Evolutionary conservation across 306 rosid species (phyloP).

Genomic region (Neltuma alba): DNA sequence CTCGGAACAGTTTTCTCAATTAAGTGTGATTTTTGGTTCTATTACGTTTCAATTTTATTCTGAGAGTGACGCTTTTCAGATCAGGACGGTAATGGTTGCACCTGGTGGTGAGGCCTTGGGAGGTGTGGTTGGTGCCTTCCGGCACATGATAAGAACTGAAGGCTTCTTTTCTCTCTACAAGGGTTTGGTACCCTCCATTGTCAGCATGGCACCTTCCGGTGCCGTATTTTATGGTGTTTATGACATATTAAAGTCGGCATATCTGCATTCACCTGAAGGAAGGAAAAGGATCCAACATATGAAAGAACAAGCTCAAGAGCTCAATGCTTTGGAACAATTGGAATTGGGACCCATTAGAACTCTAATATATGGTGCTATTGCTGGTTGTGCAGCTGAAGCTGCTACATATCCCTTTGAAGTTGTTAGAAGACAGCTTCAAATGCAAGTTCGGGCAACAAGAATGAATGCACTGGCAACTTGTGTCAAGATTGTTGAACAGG

Average conservation of each 20-base stretch:
- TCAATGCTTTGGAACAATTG: conserved; percentile 83
- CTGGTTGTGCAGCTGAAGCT: conserved; percentile 97
- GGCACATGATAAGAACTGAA: conserved; percentile 85
- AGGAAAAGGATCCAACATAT: conserved; percentile 69
- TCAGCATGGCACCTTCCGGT: conserved; percentile 98
- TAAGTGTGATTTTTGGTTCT: neutral
- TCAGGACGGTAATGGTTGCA: conserved; percentile 93
- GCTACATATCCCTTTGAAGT: conserved; percentile 96
- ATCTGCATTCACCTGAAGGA: conserved; percentile 88
- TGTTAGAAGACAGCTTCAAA: conserved; percentile 89
- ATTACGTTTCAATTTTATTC: conserved; percentile 22
- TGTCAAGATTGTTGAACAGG: conserved; percentile 74
- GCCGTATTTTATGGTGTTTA: conserved; percentile 95
- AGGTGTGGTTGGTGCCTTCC: conserved; percentile 84
- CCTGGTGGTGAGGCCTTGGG: conserved; percentile 97
- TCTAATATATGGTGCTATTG: conserved; percentile 83
- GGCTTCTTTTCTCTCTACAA: conserved; percentile 91
- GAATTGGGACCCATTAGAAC: conserved; percentile 90
- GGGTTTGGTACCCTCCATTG: conserved; percentile 89
- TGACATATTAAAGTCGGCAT: conserved; percentile 81
- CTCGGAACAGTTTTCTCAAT: conserved; percentile 9
- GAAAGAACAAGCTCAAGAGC: conserved; percentile 62
- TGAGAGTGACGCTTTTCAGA: conserved; percentile 58
- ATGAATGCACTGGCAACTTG: conserved; percentile 81
- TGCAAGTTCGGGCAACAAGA: conserved; percentile 79